A percentile compares a stretch with the other conserved stretches of the same genome.
Conservation (phyloP, 345 rosid genomes). For the Excoecaria agallocha region DNA sequence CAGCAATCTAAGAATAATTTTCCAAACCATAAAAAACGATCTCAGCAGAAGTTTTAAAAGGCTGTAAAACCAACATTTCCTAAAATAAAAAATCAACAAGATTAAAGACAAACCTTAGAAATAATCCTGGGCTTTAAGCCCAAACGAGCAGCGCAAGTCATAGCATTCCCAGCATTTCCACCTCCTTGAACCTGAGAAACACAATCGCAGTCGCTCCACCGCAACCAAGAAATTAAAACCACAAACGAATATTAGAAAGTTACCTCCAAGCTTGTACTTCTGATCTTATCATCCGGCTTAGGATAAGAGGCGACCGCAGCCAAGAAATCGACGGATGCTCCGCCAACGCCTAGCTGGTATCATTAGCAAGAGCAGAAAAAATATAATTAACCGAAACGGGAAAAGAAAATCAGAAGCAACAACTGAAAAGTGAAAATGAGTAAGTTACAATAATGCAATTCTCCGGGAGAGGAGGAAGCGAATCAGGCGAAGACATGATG, state of each 20-base stretch:
- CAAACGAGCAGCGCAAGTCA: conserved; percentile 44
- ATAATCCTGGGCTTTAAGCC: conserved; percentile 42
- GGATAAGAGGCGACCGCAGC: conserved; percentile 77
- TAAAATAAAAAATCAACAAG: not conserved
- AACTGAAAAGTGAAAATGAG: conserved; percentile 4
- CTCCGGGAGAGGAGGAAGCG: conserved; percentile 36
- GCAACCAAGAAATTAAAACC: not conserved
- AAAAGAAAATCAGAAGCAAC: not conserved
- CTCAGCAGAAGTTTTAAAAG: not conserved
- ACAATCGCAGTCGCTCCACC: not conserved
- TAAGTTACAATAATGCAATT: conserved; percentile 36
- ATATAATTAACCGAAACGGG: not conserved
- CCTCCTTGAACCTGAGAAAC: conserved; percentile 41
- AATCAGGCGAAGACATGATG: conserved; percentile 51
- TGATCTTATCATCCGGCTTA: conserved; percentile 83
- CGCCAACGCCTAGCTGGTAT: conserved; percentile 75
- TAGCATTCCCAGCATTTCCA: conserved; percentile 46
- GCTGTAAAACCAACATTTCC: not conserved
- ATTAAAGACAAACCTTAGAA: conserved; percentile 32
- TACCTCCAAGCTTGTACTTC: conserved; percentile 59
- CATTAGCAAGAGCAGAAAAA: not conserved
- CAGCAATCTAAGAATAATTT: conserved; percentile 28
- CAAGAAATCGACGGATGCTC: conserved; percentile 54
- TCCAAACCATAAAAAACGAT: not conserved
- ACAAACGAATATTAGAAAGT: not conserved